Conservation (phyloP, 2,329 filamentous ascomycete species). For the Lasiodiplodia gonubiensis region DNA sequence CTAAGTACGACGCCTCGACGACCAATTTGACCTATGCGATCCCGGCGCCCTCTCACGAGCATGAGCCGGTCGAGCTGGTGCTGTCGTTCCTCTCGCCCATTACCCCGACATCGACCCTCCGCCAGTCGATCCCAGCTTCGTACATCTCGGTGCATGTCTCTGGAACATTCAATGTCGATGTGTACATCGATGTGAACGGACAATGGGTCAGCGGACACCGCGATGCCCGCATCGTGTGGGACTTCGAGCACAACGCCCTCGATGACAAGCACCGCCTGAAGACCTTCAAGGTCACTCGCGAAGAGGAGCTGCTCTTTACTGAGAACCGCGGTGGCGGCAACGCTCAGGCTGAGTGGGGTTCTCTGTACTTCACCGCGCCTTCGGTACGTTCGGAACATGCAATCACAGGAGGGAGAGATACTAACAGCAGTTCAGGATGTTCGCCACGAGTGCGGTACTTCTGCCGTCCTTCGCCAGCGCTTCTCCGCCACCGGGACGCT, state of each 20-base stretch:
- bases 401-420: slow-evolving; percentile 31
- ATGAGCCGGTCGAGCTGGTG: slow-evolving; percentile 58
- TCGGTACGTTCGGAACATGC: slow-evolving; percentile 42
- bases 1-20: slow-evolving; percentile 71
- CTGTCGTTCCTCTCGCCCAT: slow-evolving; percentile 77
- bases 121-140: slow-evolving; percentile 81
- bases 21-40: slow-evolving; percentile 72
- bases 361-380: slow-evolving; percentile 76
- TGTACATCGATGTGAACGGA: slow-evolving; percentile 57
- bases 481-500: slow-evolving; percentile 73
- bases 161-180: slow-evolving; percentile 61
- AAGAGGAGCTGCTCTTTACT: slow-evolving; percentile 71
- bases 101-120: slow-evolving; percentile 78
- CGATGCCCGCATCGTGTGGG: slow-evolving; percentile 73
- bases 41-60: slow-evolving; percentile 48
- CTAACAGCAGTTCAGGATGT: slow-evolving; percentile 52
- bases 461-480: slow-evolving; percentile 66
- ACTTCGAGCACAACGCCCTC: slow-evolving; percentile 57
- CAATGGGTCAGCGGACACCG: slow-evolving; percentile 83
- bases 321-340: slow-evolving; percentile 58
- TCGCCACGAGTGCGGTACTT: slow-evolving; percentile 73
- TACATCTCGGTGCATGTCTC: slow-evolving; percentile 75
- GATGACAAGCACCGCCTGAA: slow-evolving; percentile 57
- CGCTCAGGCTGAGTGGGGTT: slow-evolving; percentile 85
- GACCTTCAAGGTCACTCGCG: slow-evolving; percentile 69